Percentiles rank a stretch among this genome's conserved stretches.
phyloP scores from a whole-genome alignment of 108 stramenopile genomes.

The Cyclotella baltica region DNA sequence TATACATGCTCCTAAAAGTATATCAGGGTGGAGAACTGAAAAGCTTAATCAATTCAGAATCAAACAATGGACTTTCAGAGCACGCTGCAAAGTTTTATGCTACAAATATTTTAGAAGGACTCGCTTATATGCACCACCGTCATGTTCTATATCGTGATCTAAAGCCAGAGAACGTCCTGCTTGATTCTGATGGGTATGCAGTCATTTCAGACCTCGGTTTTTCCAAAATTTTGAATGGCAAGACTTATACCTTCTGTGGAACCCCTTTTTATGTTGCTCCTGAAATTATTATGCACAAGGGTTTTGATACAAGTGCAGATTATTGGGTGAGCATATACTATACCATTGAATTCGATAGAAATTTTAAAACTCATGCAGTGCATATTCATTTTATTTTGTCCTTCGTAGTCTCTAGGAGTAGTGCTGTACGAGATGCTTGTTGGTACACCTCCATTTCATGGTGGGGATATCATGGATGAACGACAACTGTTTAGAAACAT shows the following conservation, averaged over 20 bases:
- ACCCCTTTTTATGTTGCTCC: slow-evolving; percentile 97
- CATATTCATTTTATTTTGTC: too few species aligned
- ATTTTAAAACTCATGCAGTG: too few species aligned
- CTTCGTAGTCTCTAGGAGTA: slow-evolving; percentile 88
- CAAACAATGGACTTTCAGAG: slow-evolving; percentile 69
- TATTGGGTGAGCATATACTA: slow-evolving; percentile 71
- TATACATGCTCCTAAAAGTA: slow-evolving; percentile 91
- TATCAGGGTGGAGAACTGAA: slow-evolving; percentile 89
- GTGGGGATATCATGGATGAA: slow-evolving; percentile 68
- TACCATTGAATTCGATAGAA: not conserved
- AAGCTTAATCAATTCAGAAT: slow-evolving; percentile 72
- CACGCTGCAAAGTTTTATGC: slow-evolving; percentile 73
- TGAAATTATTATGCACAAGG: slow-evolving; percentile 94
- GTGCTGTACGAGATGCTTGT: slow-evolving; percentile 95
- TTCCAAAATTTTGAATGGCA: slow-evolving; percentile 88
- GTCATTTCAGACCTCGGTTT: slow-evolving; percentile 93
- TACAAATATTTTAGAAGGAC: slow-evolving; percentile 74
- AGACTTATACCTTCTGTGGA: slow-evolving; percentile 95
- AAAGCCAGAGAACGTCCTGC: slow-evolving; percentile 95
- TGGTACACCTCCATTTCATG: slow-evolving; percentile 85
- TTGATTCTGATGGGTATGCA: slow-evolving; percentile 89
- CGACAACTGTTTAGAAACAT: slow-evolving; percentile 73
- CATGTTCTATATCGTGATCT: slow-evolving; percentile 95
- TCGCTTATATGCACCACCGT: slow-evolving; percentile 75
- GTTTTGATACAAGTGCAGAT: slow-evolving; percentile 97